A percentile compares a stretch with the other conserved stretches of the same genome.
These are phyloP conservation scores for Ramicandelaber brevisporus DNA, from an alignment of 192 early-diverging fungal genomes.

Conservation along the genomic window DNA sequence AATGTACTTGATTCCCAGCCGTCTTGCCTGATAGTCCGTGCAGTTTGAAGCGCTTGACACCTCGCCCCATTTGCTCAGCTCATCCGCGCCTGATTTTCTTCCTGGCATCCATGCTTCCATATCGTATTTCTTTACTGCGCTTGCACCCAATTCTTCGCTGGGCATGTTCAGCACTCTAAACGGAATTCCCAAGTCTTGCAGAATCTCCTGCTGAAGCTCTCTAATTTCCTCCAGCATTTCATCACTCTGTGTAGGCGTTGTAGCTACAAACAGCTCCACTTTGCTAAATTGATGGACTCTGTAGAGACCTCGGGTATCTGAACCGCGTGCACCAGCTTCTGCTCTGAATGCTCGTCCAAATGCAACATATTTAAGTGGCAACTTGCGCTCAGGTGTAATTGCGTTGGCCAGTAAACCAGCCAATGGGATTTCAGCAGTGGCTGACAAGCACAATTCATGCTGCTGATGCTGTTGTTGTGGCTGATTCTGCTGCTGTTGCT, in stretches of 20 bases:
- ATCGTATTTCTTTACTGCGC: slow-evolving; percentile 73
- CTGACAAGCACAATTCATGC: slow-evolving; percentile 42
- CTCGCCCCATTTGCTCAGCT: slow-evolving; percentile 33
- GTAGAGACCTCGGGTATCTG: slow-evolving; percentile 69
- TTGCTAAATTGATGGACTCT: slow-evolving; percentile 88
- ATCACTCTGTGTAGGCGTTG: slow-evolving; percentile 33
- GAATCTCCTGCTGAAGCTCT: slow-evolving; percentile 43
- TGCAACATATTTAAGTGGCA: slow-evolving; percentile 53
- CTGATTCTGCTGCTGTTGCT: neutral
- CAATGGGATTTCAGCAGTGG: slow-evolving; percentile 79
- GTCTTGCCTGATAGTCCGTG: slow-evolving; percentile 76
- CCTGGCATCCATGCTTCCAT: slow-evolving; percentile 98
- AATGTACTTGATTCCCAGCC: slow-evolving; percentile 49
- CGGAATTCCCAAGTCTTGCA: slow-evolving; percentile 52
- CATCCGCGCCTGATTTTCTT: slow-evolving; percentile 46
- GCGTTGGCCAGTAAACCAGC: slow-evolving; percentile 58
- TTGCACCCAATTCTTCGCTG: slow-evolving; percentile 72
- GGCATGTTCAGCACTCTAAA: slow-evolving; percentile 72
- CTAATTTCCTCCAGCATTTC: slow-evolving; percentile 41
- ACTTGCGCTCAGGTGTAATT: slow-evolving; percentile 20
- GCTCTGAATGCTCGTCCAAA: slow-evolving; percentile 74
- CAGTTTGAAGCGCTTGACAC: slow-evolving; percentile 80
- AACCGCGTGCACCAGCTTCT: slow-evolving; percentile 63
- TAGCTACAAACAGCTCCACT: slow-evolving; percentile 66
- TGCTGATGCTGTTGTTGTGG: slow-evolving; percentile 4